These are phyloP conservation scores for Arxiozyma telluris DNA, from an alignment of 1,139 yeast species.

Conservation along the genomic window DNA sequence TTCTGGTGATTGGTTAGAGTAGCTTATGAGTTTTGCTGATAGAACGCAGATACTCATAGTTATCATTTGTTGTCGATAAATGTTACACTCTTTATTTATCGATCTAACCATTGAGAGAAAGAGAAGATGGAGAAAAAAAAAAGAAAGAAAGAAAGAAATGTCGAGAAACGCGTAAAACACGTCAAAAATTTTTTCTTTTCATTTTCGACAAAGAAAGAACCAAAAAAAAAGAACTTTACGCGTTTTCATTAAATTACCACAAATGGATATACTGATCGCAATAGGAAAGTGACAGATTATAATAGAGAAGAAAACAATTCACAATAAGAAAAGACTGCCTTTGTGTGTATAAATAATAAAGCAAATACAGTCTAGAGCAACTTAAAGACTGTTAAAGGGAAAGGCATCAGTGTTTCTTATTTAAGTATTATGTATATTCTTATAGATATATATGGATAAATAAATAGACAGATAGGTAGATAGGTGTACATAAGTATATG, in stretches of 20 bases:
- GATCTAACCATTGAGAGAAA: background rate
- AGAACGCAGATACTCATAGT: background rate
- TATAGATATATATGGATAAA: no score
- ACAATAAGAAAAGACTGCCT: background rate
- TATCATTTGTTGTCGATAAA: background rate
- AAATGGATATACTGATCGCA: background rate
- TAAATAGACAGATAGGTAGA: no score
- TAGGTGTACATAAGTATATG: no score
- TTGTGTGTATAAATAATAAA: background rate
- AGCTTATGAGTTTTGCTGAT: background rate
- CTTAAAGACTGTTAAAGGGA: no score
- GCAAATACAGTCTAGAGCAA: no score
- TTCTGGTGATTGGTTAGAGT: background rate
- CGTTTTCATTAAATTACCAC: background rate
- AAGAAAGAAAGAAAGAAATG: no score
- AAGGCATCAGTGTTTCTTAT: no score
- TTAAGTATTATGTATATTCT: no score
- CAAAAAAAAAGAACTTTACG: background rate
- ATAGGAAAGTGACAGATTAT: background rate
- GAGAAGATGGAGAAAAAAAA: background rate
- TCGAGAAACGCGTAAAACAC: background rate
- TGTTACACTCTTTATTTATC: background rate
- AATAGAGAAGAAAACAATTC: background rate
- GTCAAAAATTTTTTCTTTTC: no score
- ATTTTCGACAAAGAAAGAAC: background rate